A percentile compares a stretch with the other conserved stretches of the same genome.
These are phyloP conservation scores for Orobanche coerulescens DNA, from an alignment of 257 asterid genomes.

Conservation along the genomic window DNA sequence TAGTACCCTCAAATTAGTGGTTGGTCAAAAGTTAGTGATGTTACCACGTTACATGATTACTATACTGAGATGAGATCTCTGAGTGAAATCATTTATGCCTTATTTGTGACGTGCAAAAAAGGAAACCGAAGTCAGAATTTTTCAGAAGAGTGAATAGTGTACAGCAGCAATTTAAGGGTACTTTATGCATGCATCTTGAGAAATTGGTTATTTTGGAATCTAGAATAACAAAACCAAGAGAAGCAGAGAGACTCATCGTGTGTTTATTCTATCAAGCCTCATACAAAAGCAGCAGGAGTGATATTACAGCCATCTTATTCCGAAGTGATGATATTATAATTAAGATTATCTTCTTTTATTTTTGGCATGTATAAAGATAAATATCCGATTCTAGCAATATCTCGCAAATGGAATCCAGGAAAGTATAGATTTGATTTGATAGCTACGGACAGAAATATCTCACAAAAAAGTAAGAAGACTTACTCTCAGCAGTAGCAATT, in stretches of 20 bases:
- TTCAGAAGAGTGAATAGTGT: neutral
- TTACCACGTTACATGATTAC: neutral
- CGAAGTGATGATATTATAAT: neutral
- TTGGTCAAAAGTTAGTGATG: constrained; percentile 1
- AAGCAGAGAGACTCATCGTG: too few species aligned
- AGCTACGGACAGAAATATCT: constrained; percentile 13
- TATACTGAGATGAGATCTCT: neutral
- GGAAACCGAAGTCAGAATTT: neutral
- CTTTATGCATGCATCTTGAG: neutral
- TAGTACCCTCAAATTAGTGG: neutral
- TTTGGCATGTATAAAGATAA: neutral
- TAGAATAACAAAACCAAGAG: neutral
- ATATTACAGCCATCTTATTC: neutral
- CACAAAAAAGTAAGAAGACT: constrained; percentile 26
- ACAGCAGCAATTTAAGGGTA: neutral
- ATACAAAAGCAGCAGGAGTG: neutral
- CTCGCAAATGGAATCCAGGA: constrained; percentile 10
- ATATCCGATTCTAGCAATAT: constrained; percentile 13
- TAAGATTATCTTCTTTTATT: neutral
- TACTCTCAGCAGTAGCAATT: constrained; percentile 75
- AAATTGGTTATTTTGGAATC: neutral
- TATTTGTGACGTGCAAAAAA: neutral
- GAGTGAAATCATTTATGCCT: neutral
- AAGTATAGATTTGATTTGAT: neutral
- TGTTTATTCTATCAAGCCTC: too few species aligned